phyloP scores from a whole-genome alignment of 139 green algal genomes.

The Prasinococcaceae sp. region DNA sequence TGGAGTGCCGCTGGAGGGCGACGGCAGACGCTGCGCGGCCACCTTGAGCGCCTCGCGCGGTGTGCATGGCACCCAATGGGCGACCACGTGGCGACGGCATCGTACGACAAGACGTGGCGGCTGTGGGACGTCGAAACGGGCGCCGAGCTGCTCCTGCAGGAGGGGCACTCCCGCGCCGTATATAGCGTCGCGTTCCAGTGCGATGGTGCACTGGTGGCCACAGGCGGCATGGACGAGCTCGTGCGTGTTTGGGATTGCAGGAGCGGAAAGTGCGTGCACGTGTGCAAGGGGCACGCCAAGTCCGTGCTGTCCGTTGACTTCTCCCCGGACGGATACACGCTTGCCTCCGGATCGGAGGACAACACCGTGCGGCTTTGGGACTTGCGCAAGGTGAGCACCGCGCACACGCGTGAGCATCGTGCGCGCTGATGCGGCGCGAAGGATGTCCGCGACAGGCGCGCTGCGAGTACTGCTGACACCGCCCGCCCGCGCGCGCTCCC shows the following conservation, averaged over 20 bases:
- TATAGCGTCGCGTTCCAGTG: conserved; percentile 83
- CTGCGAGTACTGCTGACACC: conserved; percentile 13
- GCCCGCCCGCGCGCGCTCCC: conserved; percentile 53
- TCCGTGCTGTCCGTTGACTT: conserved; percentile 78
- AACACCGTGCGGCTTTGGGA: conserved; percentile 75
- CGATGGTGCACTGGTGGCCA: conserved; percentile 61
- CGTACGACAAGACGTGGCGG: conserved; percentile 88
- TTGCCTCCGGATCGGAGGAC: conserved; percentile 57
- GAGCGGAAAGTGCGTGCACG: too few relatives aligned
- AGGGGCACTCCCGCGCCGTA: conserved; percentile 81
- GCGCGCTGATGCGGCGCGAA: background rate
- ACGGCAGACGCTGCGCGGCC: conserved; percentile 44
- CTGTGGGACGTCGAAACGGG: conserved; percentile 84
- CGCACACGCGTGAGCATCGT: conserved; percentile 6
- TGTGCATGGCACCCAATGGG: conserved; percentile 82
- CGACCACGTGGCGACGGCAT: conserved; percentile 45
- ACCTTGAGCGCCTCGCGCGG: conserved; percentile 30
- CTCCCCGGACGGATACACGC: conserved; percentile 61
- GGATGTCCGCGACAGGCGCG: background rate
- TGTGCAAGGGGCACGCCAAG: too few relatives aligned
- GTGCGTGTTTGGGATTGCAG: conserved; percentile 18
- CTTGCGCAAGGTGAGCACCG: conserved; percentile 45
- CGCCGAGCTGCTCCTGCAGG: conserved; percentile 77
- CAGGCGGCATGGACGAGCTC: conserved; percentile 60
- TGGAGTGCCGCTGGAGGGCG: background rate